These are phyloP conservation scores for Ceratocystis cubensis DNA, from an alignment of 2,329 filamentous ascomycete genomes.

Conservation along the genomic window DNA sequence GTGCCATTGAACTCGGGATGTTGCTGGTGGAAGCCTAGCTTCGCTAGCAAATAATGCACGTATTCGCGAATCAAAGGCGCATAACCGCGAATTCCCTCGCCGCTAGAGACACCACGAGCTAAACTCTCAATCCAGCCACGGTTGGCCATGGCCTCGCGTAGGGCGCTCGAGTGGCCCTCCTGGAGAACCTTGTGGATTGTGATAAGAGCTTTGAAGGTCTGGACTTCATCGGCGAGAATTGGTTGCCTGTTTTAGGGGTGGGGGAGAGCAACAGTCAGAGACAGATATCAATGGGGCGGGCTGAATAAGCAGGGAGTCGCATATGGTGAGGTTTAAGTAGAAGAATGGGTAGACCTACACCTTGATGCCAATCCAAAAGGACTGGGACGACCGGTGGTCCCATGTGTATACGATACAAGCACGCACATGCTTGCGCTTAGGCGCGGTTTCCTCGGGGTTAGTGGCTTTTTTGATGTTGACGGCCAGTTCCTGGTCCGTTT, in stretches of 20 bases:
- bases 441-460: constrained; percentile 53
- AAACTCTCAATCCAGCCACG: constrained; percentile 86
- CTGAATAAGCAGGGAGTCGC: constrained; percentile 2
- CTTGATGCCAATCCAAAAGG: constrained; percentile 98
- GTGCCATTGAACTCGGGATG: constrained; percentile 97
- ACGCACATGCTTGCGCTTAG: constrained; percentile 84
- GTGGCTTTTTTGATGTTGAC: constrained; percentile 62
- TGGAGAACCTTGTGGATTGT: constrained; percentile 96
- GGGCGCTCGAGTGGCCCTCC: constrained; percentile 78
- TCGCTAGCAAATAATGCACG: constrained; percentile 86
- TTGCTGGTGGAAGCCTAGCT: constrained; percentile 90
- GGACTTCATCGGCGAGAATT: constrained; percentile 94
- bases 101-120: constrained; percentile 63
- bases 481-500: constrained; percentile 55
- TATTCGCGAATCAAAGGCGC: constrained; percentile 91
- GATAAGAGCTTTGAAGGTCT: constrained; percentile 97
- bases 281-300: not conserved
- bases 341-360: constrained; percentile 49
- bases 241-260: constrained; percentile 53
- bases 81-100: constrained; percentile 77
- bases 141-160: constrained; percentile 82
- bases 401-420: constrained; percentile 97
- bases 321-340: not conserved
- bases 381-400: constrained; percentile 91
- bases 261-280: constrained; percentile 11